Evolutionary conservation across 129 eudicot genomes (phyloP), one percentile per base, ranked within the genome.

Genomic region (Escallonia herrerae): DNA sequence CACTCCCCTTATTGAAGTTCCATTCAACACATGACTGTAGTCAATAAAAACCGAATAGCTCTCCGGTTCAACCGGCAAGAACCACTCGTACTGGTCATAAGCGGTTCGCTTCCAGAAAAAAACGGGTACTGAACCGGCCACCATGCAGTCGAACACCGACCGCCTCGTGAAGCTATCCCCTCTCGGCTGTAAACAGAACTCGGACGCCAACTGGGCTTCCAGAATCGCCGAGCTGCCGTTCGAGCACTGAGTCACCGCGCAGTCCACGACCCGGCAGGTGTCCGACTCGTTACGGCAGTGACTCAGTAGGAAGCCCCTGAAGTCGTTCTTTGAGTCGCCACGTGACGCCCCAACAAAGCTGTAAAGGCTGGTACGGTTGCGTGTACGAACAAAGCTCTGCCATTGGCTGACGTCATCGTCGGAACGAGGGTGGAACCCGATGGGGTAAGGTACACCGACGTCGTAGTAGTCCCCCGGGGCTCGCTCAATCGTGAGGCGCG

Each of bases 391-490:
- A 64, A 83, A 89, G 52, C 57, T 61, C 63, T 86, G 97, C 97
- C 99, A 94, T 8, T 77, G 61, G 13, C 3, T 61, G 44, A 89
- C 65, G 38, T 86, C 77, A 7, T 77, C 3, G 48, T 3, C 50
- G 4, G 89, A 70, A 39, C 67, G 75, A 4, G 99, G 99, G 85
- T 94, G 99, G 80, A 94, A 94, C 54, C 95, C 99, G 15, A 94
- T 89, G 67, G 97, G 99, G 79, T 94, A 94, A 15, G 99, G 99
- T 39, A 89, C 82, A 60, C 95, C 90, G 56, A 94, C 47, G 69
- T 94, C 99, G 13, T 63, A 67, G 53, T 84, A 51, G 66, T 82
- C 95, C 58, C 78, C 65, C 3, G 95, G 84, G 2, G 82, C 81
- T 56, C 85, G 77, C 72, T 94, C 99, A 5, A 94, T 78, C 0